Percentiles rank a stretch among this genome's conserved stretches.
phyloP scores from a whole-genome alignment of 495 filamentous ascomycete genomes.

The Penicillium ochrochloron region DNA sequence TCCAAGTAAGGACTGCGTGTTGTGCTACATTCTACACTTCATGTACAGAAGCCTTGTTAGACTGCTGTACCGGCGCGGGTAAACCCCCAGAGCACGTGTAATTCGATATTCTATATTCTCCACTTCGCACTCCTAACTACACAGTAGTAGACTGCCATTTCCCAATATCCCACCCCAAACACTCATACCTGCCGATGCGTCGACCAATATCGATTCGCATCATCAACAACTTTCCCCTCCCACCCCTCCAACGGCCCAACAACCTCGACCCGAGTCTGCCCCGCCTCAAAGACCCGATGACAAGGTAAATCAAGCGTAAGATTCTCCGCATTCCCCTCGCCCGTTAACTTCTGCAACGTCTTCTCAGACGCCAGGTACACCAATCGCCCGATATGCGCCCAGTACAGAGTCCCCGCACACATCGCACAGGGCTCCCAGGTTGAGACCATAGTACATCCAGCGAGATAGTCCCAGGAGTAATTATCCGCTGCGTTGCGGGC shows the following conservation, averaged over 20 bases:
- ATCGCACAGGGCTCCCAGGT: conserved; percentile 64
- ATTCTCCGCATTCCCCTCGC: conserved; percentile 55
- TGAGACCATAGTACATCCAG: conserved; percentile 53
- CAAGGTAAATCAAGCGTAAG: conserved; percentile 58
- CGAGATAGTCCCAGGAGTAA: conserved; percentile 53
- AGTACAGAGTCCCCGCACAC: conserved; percentile 55
- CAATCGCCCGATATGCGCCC: conserved; percentile 60
- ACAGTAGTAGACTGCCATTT: neutral
- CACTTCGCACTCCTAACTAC: neutral
- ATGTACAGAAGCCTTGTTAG: neutral
- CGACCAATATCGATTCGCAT: conserved; percentile 52
- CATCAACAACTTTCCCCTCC: conserved; percentile 48
- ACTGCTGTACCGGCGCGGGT: neutral
- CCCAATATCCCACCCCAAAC: neutral
- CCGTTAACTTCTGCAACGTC: conserved; percentile 48
- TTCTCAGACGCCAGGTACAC: conserved; percentile 58
- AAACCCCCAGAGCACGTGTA: neutral
- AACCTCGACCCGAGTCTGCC: conserved; percentile 54
- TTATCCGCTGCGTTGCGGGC: conserved; percentile 56
- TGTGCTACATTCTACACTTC: neutral
- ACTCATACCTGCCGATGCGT: conserved; percentile 21
- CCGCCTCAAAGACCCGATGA: conserved; percentile 46
- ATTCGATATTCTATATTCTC: neutral
- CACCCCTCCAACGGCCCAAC: conserved; percentile 50
- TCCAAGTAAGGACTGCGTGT: neutral